Evolutionary conservation across 352 stramenopile species (phyloP), one percentile per base, ranked within the genome.

Genomic region (Phytopythium kandeliae): DNA sequence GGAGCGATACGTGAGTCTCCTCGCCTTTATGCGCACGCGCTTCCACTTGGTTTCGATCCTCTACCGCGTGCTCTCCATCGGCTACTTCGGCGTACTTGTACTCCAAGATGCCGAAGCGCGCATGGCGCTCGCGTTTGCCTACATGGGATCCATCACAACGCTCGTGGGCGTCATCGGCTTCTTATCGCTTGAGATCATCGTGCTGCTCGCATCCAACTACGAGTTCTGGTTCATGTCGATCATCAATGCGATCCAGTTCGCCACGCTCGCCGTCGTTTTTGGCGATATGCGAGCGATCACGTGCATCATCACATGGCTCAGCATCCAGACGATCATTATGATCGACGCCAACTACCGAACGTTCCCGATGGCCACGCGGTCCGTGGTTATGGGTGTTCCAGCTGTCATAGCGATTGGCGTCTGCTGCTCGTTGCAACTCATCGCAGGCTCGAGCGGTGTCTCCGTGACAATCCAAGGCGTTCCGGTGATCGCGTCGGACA

Each of bases 281-380:
- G 62, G 65, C 8, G 62, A 74, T 25, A 24, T 62, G 19, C 57
- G 64, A 1, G 47, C 54, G 0, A 11, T 68, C 3, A 41, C 61
- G 16, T 70, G 61, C 25, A 30, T 70, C 9, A 51, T 37, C 12
- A 60, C 58, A 21, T 64, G 56, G 51, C 40, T 62, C 12, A 60
- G 55, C 35, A 54, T 58, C 3, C 65, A 68, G 25, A 55, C 26
- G 19, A 35, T 61, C 30, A 61, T 71, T 17, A 51, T 55, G 10
- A 65, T 74, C 11, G 65, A 74, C 37, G 65, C 58, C 31, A 71
- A 70, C 34, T 62, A 70, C 33, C 53, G 58, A 15, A 70, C 61
- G 19, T 62, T 52, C 31, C 49, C 40, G 3, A 60, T 58, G 0
- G 50, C 59, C 16, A 50, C 45, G 2, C 51, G 50, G 7, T 66